phyloP scores from a whole-genome alignment of 768 basidiomycete genomes.

The Suillus lakei region DNA sequence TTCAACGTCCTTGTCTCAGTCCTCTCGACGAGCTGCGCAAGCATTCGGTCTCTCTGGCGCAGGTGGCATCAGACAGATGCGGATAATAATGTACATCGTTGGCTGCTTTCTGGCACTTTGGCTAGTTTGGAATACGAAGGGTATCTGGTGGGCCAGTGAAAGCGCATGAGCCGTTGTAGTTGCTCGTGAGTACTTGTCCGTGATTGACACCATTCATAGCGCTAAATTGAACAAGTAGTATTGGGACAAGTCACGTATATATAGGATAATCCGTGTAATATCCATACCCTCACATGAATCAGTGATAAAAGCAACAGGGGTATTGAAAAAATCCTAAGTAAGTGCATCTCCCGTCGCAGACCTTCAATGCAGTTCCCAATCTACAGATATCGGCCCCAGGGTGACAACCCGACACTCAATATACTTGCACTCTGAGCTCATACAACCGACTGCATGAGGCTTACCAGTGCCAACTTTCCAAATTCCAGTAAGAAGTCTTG shows the following conservation, averaged over 20 bases:
- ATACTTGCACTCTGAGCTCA: not conserved
- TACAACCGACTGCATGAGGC: not conserved
- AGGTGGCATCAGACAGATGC: slow-evolving; percentile 70
- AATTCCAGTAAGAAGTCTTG: not conserved
- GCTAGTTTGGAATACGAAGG: slow-evolving; percentile 54
- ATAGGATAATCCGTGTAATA: not conserved
- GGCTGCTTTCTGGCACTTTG: slow-evolving; percentile 58
- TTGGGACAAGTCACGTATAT: not conserved
- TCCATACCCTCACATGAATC: not conserved
- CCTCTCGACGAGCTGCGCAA: slow-evolving; percentile 70
- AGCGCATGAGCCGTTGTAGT: not conserved
- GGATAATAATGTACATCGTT: slow-evolving; percentile 67
- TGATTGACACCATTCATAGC: too few species aligned
- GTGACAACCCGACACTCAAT: not conserved
- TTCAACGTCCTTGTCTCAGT: slow-evolving; percentile 62
- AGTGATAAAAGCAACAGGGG: not conserved
- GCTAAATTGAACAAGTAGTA: not conserved
- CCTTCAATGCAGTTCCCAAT: not conserved
- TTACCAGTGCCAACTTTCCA: not conserved
- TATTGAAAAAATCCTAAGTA: not conserved
- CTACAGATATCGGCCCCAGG: not conserved
- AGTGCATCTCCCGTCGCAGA: not conserved
- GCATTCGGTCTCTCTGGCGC: slow-evolving; percentile 70
- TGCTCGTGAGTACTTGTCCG: not conserved
- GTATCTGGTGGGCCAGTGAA: slow-evolving; percentile 46